These are phyloP conservation scores for Saccharomycopsis phalli DNA, from an alignment of 1,139 yeast species.

Conservation along the genomic window DNA sequence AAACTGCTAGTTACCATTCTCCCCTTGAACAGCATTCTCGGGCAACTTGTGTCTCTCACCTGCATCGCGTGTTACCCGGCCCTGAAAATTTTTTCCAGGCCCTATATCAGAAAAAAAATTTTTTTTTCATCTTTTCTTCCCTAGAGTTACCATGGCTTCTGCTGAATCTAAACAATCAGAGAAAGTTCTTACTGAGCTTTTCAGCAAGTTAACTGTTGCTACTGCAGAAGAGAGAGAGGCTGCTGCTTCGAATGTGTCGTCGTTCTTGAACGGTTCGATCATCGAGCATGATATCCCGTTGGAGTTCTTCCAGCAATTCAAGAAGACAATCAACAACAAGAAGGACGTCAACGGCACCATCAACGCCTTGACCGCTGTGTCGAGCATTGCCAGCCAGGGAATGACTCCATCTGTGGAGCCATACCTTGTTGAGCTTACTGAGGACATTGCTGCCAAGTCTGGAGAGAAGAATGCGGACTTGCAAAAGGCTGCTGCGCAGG, in stretches of 20 bases:
- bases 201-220: slow-evolving; percentile 88
- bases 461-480: slow-evolving; percentile 85
- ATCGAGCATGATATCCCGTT: slow-evolving; percentile 98
- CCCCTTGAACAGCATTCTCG: too few species aligned
- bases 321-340: slow-evolving; percentile 70
- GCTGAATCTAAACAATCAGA: slow-evolving; percentile 33
- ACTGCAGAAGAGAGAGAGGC: slow-evolving; percentile 70
- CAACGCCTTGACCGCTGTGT: slow-evolving; percentile 78
- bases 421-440: slow-evolving; percentile 68
- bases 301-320: slow-evolving; percentile 72
- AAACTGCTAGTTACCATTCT: too few species aligned
- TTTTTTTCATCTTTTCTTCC: neutral
- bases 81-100: slow-evolving; percentile 4
- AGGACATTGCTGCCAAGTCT: slow-evolving; percentile 62
- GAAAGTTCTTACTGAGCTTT: slow-evolving; percentile 86
- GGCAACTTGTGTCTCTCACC: too few species aligned
- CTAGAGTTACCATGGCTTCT: slow-evolving; percentile 15
- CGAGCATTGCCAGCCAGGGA: slow-evolving; percentile 78
- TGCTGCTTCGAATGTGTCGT: slow-evolving; percentile 85
- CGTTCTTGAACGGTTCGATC: slow-evolving; percentile 92
- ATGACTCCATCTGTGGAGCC: slow-evolving; percentile 94
- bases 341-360: slow-evolving; percentile 55
- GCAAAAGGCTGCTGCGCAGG: slow-evolving; percentile 61
- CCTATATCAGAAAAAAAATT: slow-evolving; percentile 1
- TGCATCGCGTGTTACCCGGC: neutral